Percentiles rank a stretch among this genome's conserved stretches.
Evolutionary conservation across 2,329 filamentous ascomycete species (phyloP).

Genomic region (Colletotrichum plurivorum): DNA sequence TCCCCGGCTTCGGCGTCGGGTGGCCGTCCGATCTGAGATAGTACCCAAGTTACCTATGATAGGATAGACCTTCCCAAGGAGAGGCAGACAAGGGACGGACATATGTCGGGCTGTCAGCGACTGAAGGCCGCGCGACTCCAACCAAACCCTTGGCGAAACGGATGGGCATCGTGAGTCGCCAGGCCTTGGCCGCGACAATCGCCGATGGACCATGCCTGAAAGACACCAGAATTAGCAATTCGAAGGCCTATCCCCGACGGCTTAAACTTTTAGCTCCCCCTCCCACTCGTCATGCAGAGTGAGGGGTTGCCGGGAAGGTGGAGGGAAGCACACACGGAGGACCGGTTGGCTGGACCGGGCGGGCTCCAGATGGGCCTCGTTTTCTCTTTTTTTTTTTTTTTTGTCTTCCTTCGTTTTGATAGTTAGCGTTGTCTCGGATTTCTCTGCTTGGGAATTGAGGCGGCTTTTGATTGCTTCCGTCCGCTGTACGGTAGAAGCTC

Average conservation of each 20-base stretch:
- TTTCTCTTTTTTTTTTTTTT: neutral
- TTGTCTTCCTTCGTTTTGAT: too few relatives aligned
- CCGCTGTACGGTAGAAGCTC: too few relatives aligned
- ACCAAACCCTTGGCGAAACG: conserved; percentile 25
- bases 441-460: too few relatives aligned
- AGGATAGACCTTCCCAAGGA: conserved; percentile 25
- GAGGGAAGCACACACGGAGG: neutral
- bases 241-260: conserved; percentile 39
- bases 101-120: conserved; percentile 35
- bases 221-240: neutral
- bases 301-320: conserved; percentile 7
- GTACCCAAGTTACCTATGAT: neutral
- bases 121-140: too few relatives aligned
- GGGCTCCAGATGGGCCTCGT: conserved; percentile 5
- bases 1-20: conserved; percentile 14
- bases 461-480: too few relatives aligned
- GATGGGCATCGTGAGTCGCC: conserved; percentile 21
- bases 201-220: conserved; percentile 31
- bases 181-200: conserved; percentile 32
- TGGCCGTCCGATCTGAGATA: conserved; percentile 22
- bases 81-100: conserved; percentile 30
- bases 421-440: too few relatives aligned
- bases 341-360: conserved; percentile 2
- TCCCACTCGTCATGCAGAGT: conserved; percentile 5
- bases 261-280: conserved; percentile 20